These are phyloP conservation scores for Ettlia oleoabundans DNA, from an alignment of 139 green algal genomes.

Conservation along the genomic window DNA sequence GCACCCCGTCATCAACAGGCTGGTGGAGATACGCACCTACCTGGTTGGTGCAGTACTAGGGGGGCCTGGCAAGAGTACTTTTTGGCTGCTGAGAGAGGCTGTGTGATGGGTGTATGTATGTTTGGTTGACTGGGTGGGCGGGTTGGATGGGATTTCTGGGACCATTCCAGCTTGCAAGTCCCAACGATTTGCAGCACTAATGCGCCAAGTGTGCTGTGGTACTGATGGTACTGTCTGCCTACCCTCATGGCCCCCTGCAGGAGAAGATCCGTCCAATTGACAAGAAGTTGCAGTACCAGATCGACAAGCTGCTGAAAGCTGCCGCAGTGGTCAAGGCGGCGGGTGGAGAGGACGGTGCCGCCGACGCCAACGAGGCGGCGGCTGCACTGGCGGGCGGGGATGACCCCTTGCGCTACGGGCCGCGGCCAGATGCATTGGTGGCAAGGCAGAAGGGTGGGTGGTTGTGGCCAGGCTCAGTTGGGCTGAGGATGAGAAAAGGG, in stretches of 20 bases:
- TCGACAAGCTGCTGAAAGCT: conserved; percentile 92
- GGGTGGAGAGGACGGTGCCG: neutral
- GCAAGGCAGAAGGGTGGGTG: conserved; percentile 46
- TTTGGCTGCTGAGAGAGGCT: neutral
- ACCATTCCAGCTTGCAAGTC: too few species aligned
- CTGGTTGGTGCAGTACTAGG: too few species aligned
- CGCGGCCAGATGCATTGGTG: conserved; percentile 81
- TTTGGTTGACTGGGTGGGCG: neutral
- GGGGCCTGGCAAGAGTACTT: too few species aligned
- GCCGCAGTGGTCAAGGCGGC: conserved; percentile 20
- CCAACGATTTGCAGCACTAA: too few species aligned
- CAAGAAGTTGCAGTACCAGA: conserved; percentile 94
- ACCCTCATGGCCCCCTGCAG: neutral
- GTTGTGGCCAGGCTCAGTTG: too few species aligned
- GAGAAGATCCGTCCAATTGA: conserved; percentile 95
- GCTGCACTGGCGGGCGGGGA: conserved; percentile 24
- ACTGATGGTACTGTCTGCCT: too few species aligned
- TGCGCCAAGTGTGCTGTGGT: too few species aligned
- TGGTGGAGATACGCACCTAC: conserved; percentile 87
- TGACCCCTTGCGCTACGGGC: conserved; percentile 61
- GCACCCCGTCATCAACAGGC: conserved; percentile 90
- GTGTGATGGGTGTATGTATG: neutral
- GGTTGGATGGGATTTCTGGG: too few species aligned
- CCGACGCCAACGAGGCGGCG: conserved; percentile 53
- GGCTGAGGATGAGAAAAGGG: too few species aligned